Conservation (phyloP, 805 yeast genomes). For the Candida verbasci region DNA sequence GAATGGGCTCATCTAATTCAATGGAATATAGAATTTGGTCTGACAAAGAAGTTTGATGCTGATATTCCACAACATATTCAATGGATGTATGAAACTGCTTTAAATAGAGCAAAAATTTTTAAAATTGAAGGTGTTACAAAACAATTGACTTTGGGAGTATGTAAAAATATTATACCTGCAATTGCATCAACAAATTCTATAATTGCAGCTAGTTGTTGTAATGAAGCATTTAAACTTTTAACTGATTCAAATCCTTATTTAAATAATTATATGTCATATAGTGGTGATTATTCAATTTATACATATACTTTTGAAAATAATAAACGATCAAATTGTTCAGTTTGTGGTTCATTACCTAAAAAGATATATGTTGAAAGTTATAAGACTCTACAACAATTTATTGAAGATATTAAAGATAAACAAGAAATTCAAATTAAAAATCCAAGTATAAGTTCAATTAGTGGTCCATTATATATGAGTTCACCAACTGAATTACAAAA, state of each 20-base stretch:
- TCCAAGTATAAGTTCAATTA: slow-evolving; percentile 45
- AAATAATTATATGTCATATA: slow-evolving; percentile 79
- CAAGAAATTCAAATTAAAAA: slow-evolving; percentile 30
- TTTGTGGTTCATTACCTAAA: slow-evolving; percentile 56
- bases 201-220: slow-evolving; percentile 84
- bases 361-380: slow-evolving; percentile 19
- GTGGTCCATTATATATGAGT: slow-evolving; percentile 40
- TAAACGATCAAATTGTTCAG: slow-evolving; percentile 61
- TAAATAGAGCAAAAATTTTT: slow-evolving; percentile 56
- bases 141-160: slow-evolving; percentile 75
- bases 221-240: slow-evolving; percentile 76
- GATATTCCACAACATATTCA: slow-evolving; percentile 65
- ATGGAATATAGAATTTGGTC: slow-evolving; percentile 60
- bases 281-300: slow-evolving; percentile 77
- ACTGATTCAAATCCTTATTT: slow-evolving; percentile 64
- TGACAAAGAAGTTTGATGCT: slow-evolving; percentile 52
- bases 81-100: slow-evolving; percentile 55
- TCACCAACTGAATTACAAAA: slow-evolving; percentile 45
- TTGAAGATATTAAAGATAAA: slow-evolving; percentile 32
- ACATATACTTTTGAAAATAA: slow-evolving; percentile 67
- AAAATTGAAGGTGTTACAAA: slow-evolving; percentile 74
- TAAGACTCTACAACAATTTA: slow-evolving; percentile 38
- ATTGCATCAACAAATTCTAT: slow-evolving; percentile 93
- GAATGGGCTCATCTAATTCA: slow-evolving; percentile 81
- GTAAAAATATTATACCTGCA: slow-evolving; percentile 89